phyloP scores from a whole-genome alignment of 2,329 filamentous ascomycete species.

The Xylariales sp. region DNA sequence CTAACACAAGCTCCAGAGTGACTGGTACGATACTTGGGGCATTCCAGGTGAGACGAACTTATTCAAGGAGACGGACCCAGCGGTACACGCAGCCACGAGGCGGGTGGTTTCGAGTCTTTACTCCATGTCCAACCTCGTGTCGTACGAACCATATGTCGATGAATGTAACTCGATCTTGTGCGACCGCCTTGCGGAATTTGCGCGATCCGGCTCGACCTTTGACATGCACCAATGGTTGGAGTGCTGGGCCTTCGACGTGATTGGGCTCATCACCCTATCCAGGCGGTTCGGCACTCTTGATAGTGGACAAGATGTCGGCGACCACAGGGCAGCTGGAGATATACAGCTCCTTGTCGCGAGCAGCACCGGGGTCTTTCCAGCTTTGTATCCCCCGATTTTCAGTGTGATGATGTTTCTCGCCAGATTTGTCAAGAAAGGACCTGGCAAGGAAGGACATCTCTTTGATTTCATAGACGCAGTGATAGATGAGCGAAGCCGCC shows the following conservation, averaged over 20 bases:
- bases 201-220: background rate
- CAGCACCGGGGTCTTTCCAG: no score
- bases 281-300: background rate
- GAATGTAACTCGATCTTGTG: background rate
- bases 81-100: background rate
- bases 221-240: background rate
- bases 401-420: no score
- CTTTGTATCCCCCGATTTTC: no score
- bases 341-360: no score
- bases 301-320: background rate
- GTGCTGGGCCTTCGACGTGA: slow-evolving; percentile 1
- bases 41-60: background rate
- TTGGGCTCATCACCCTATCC: background rate
- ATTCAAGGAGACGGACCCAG: background rate
- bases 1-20: background rate
- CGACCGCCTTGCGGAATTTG: background rate
- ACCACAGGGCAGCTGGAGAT: no score
- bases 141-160: background rate
- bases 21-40: background rate
- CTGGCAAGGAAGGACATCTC: background rate
- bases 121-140: background rate
- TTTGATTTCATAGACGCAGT: background rate
- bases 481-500: background rate
- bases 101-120: background rate
- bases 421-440: background rate